These are phyloP conservation scores for Fragilaria crotonensis DNA, from an alignment of 108 stramenopile species.

Conservation along the genomic window DNA sequence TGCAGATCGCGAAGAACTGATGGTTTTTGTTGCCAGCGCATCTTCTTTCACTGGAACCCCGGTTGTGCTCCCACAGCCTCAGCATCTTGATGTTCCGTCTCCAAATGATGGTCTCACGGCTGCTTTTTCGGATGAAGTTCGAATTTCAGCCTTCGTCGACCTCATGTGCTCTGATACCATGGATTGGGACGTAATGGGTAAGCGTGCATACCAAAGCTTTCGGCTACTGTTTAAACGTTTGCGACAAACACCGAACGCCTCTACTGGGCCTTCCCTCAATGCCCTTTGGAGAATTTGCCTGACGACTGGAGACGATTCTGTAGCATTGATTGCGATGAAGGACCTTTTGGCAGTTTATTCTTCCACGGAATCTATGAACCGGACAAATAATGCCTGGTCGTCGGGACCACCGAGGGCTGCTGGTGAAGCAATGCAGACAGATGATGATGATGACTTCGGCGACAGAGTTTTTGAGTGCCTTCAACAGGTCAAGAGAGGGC, in stretches of 20 bases:
- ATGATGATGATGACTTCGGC: slow-evolving; percentile 22
- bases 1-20: slow-evolving; percentile 65
- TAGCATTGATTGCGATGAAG: slow-evolving; percentile 76
- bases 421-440: slow-evolving; percentile 12
- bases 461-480: slow-evolving; percentile 63
- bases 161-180: slow-evolving; percentile 68
- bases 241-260: slow-evolving; percentile 15
- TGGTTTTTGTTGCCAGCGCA: slow-evolving; percentile 72
- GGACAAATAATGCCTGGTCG: not conserved
- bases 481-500: slow-evolving; percentile 48
- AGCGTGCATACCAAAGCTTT: slow-evolving; percentile 63
- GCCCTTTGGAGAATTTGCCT: slow-evolving; percentile 83
- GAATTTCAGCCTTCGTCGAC: slow-evolving; percentile 49
- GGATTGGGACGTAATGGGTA: slow-evolving; percentile 51
- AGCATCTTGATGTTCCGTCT: slow-evolving; percentile 4
- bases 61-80: not conserved
- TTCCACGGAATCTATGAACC: slow-evolving; percentile 3
- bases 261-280: slow-evolving; percentile 44
- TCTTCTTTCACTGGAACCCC: slow-evolving; percentile 21
- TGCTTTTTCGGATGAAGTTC: slow-evolving; percentile 58
- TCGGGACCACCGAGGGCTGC: not conserved
- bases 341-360: slow-evolving; percentile 71
- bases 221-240: slow-evolving; percentile 50
- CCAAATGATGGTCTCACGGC: slow-evolving; percentile 31
- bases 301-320: slow-evolving; percentile 46